Conservation (phyloP, 208 protist genomes). For the Willaertia magna region DNA sequence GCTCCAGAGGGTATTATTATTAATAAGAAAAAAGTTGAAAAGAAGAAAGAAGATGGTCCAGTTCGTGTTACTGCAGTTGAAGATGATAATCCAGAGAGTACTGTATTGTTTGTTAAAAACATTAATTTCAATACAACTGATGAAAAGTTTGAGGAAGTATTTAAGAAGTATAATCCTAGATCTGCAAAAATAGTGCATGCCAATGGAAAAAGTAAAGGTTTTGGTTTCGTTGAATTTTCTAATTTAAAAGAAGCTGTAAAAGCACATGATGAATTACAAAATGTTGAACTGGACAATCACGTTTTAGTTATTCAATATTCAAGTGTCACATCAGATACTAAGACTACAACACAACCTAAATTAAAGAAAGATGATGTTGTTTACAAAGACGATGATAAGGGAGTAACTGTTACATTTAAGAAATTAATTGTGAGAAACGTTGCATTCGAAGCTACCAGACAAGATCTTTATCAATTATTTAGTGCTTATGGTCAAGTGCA, state of each 20-base stretch:
- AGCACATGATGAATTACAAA: slow-evolving; percentile 34
- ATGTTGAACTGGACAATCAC: neutral
- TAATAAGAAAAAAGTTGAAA: neutral
- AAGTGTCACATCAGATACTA: slow-evolving; percentile 1
- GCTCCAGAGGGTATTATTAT: slow-evolving; percentile 54
- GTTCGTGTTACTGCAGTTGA: slow-evolving; percentile 33
- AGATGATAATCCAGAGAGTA: slow-evolving; percentile 35
- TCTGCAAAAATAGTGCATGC: slow-evolving; percentile 16
- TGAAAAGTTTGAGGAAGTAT: slow-evolving; percentile 31
- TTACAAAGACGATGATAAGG: neutral
- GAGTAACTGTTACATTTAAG: slow-evolving; percentile 23
- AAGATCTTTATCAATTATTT: slow-evolving; percentile 90
- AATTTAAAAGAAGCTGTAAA: slow-evolving; percentile 26
- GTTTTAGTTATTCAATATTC: neutral
- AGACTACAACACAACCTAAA: slow-evolving; percentile 39
- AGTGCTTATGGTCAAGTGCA: slow-evolving; percentile 65
- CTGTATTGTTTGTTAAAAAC: slow-evolving; percentile 73
- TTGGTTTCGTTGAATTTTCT: slow-evolving; percentile 84
- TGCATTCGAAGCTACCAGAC: slow-evolving; percentile 89
- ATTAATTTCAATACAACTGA: slow-evolving; percentile 72
- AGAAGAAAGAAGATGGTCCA: slow-evolving; percentile 49
- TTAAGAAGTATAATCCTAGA: slow-evolving; percentile 18
- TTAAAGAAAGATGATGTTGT: neutral
- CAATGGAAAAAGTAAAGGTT: slow-evolving; percentile 60
- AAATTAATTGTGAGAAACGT: slow-evolving; percentile 95